Base-by-base conservation (phyloP, 495 filamentous ascomycete species). In the Penicillium odoratum region DNA sequence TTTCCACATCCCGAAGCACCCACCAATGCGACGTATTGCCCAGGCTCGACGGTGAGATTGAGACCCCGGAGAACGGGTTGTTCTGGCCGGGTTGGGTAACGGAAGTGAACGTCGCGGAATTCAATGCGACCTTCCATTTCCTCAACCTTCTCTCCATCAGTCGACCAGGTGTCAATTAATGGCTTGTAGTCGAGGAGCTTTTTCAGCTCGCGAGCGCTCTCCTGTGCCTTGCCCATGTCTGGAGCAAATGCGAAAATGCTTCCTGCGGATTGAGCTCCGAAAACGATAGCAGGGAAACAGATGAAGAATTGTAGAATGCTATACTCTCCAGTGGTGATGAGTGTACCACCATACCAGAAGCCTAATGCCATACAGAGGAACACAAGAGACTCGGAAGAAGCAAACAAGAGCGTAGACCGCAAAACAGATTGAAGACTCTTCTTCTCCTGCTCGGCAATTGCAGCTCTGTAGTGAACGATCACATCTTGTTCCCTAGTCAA, bases 331-430 rank as follows among this genome's bases (percentile, higher is more conserved):
- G 77, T 78, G 25, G 79, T 81, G 50, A 96, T 85, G 48, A 93
- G 78, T 3, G 78, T 85, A 26, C 91, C 91, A 44, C 92, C 92
- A 64, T 94, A 95, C 91, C 91, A 95, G 74, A 95, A 96, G 1
- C 85, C 91, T 6, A 96, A 82, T 5, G 89, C 92, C 46, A 89
- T 82, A 61, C 85, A 88, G 36, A 91, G 78, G 76, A 95, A 92
- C 64, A 84, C 81, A 30, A 93, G 74, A 6, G 83, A 81, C 68
- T 96, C 91, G 48, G 90, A 88, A 15, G 83, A 71, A 3, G 89
- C 89, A 64, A 93, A 95, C 0, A 93, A 77, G 5, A 77, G 61
- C 25, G 88, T 90, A 11, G 86, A 85, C 53, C 77, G 81, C 30
- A 87, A 34, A 7, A 90, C 78, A 3, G 85, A 89, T 6, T 5